Evolutionary conservation across 2,329 filamentous ascomycete species (phyloP).

Genomic region (Monascus ruber): DNA sequence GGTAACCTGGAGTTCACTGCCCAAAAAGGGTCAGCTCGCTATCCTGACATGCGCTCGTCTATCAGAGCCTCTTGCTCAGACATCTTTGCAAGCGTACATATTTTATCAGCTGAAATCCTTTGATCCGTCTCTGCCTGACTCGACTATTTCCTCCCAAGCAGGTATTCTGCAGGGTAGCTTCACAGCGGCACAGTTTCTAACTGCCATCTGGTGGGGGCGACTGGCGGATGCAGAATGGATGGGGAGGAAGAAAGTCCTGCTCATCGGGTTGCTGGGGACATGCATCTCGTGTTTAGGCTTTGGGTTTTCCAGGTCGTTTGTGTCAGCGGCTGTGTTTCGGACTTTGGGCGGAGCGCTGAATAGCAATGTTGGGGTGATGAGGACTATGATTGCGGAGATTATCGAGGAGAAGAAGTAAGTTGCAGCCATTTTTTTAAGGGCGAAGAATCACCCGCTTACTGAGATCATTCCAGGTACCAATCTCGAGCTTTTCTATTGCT

Average conservation of each 20-base stretch:
- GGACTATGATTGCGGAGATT: slow-evolving; percentile 63
- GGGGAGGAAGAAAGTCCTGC: slow-evolving; percentile 65
- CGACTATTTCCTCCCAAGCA: slow-evolving; percentile 62
- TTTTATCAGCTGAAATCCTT: slow-evolving; percentile 85
- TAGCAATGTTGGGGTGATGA: slow-evolving; percentile 63
- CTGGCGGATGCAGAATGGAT: slow-evolving; percentile 52
- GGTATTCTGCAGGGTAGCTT: slow-evolving; percentile 70
- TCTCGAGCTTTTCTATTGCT: slow-evolving; percentile 47
- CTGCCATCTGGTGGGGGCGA: slow-evolving; percentile 71
- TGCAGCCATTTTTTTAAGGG: not conserved
- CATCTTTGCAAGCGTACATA: slow-evolving; percentile 66
- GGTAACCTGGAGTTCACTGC: slow-evolving; percentile 61
- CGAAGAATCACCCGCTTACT: not conserved
- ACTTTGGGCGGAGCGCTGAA: slow-evolving; percentile 57
- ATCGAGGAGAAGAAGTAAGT: slow-evolving; percentile 55
- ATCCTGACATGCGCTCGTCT: slow-evolving; percentile 69
- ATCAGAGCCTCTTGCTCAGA: slow-evolving; percentile 73
- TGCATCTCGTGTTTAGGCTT: slow-evolving; percentile 55
- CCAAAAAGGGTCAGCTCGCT: slow-evolving; percentile 63
- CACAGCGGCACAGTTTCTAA: slow-evolving; percentile 70
- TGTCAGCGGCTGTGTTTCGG: slow-evolving; percentile 52
- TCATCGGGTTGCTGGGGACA: slow-evolving; percentile 65
- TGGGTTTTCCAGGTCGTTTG: slow-evolving; percentile 56
- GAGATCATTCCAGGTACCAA: slow-evolving; percentile 25
- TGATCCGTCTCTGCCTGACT: slow-evolving; percentile 44